Percentiles rank a stretch among this genome's conserved stretches.
phyloP scores from a whole-genome alignment of 257 asterid genomes.

The Anisodus acutangulus region DNA sequence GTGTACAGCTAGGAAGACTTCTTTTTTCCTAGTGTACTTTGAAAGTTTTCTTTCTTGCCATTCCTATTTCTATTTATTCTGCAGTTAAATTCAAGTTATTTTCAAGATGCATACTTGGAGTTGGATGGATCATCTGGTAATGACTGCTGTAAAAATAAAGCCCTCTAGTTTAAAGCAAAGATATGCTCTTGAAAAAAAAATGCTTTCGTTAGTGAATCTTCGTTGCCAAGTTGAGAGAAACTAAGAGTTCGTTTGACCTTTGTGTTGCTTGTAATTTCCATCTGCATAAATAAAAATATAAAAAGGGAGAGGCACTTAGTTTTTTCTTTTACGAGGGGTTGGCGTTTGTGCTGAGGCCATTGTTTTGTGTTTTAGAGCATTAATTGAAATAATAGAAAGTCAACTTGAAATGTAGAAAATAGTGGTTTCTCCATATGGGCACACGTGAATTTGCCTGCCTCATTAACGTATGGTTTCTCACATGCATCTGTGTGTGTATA shows the following conservation, averaged over 20 bases:
- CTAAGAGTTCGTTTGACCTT: not conserved
- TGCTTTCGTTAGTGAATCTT: not conserved
- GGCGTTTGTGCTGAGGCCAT: not conserved
- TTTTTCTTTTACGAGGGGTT: not conserved
- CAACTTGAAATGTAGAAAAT: constrained; percentile 25
- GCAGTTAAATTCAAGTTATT: not conserved
- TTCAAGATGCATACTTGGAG: not conserved
- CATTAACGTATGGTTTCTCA: not conserved
- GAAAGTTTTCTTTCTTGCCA: not conserved
- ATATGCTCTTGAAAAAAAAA: not conserved
- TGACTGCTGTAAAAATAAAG: not conserved
- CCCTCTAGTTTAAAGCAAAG: not conserved
- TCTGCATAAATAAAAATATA: not conserved
- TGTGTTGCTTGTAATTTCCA: not conserved
- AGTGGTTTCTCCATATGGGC: constrained; percentile 17
- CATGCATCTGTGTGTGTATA: not conserved
- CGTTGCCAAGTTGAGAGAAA: not conserved
- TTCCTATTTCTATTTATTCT: not conserved
- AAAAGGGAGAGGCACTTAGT: not conserved
- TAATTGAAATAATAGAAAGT: not conserved
- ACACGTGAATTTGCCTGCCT: constrained; percentile 30
- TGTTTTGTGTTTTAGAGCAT: not conserved
- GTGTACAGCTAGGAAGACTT: not conserved
- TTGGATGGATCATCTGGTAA: not conserved
- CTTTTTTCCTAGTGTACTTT: not conserved